These are phyloP conservation scores for Zygnema cylindricum DNA, from an alignment of 139 green algal genomes.

Conservation along the genomic window DNA sequence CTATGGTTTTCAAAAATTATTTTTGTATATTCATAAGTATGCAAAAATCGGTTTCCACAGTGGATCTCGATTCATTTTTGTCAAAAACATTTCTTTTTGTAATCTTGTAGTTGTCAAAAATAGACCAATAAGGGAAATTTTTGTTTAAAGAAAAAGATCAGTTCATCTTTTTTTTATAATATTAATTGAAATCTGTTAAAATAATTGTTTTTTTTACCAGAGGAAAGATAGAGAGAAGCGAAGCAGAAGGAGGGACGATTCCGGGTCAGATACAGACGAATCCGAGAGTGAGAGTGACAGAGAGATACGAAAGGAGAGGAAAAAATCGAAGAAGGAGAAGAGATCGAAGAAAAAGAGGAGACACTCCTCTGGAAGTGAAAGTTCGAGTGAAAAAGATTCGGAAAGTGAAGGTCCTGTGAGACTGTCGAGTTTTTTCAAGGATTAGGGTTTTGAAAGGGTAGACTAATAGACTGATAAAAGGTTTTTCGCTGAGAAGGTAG, in stretches of 20 bases:
- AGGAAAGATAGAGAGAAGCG: conserved; percentile 2
- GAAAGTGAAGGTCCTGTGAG: neutral
- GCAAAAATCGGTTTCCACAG: neutral
- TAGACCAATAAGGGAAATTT: neutral
- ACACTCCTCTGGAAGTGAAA: neutral
- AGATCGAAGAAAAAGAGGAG: neutral
- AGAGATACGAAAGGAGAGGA: neutral
- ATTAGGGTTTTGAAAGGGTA: no score
- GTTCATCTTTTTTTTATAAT: neutral
- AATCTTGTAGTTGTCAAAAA: neutral
- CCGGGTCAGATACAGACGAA: neutral
- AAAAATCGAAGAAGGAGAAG: neutral
- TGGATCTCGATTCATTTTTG: neutral
- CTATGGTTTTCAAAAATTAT: neutral
- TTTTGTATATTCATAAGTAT: neutral
- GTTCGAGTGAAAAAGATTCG: neutral
- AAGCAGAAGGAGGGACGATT: neutral
- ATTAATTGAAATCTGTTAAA: neutral
- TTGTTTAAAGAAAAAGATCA: neutral
- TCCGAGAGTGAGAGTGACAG: conserved; percentile 15
- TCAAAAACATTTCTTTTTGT: neutral
- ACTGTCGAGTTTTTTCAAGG: neutral
- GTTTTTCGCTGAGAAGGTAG: no score
- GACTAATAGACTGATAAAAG: no score
- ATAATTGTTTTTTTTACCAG: neutral